Conservation (phyloP, 2,329 filamentous ascomycete species). For the Gaeumannomyces sp. region DNA sequence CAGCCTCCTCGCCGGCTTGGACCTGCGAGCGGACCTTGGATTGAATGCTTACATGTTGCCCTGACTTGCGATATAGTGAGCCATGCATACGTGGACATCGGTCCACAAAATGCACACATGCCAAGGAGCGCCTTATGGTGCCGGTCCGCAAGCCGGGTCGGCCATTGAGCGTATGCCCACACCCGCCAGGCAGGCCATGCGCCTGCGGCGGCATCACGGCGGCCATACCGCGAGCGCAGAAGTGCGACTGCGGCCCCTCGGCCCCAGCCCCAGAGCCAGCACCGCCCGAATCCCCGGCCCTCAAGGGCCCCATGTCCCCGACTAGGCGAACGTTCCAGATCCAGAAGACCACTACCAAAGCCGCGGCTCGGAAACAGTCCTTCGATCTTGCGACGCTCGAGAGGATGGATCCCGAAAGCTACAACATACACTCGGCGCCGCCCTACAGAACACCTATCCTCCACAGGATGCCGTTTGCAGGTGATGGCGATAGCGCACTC, state of each 20-base stretch:
- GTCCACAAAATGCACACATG: slow-evolving; percentile 68
- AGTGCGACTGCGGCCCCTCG: slow-evolving; percentile 39
- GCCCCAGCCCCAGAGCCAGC: background rate
- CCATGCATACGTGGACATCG: slow-evolving; percentile 71
- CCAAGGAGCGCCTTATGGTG: slow-evolving; percentile 60
- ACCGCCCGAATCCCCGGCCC: slow-evolving; percentile 17
- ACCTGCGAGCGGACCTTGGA: background rate
- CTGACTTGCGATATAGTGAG: slow-evolving; percentile 43
- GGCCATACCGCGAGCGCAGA: slow-evolving; percentile 53
- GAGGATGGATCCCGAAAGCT: slow-evolving; percentile 46
- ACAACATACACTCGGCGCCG: slow-evolving; percentile 39
- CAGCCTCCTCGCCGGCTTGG: background rate
- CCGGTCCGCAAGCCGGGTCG: slow-evolving; percentile 67
- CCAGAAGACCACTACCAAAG: slow-evolving; percentile 35
- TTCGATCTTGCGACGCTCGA: slow-evolving; percentile 43
- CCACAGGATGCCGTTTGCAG: background rate
- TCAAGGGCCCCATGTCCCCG: slow-evolving; percentile 26
- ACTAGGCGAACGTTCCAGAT: slow-evolving; percentile 36
- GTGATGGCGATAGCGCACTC: background rate
- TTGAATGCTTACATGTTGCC: background rate
- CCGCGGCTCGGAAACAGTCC: slow-evolving; percentile 37
- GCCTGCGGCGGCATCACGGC: slow-evolving; percentile 58
- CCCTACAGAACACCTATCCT: slow-evolving; percentile 11
- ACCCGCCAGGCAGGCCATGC: slow-evolving; percentile 55
- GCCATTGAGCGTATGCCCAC: slow-evolving; percentile 63